phyloP scores from a whole-genome alignment of 441 rosid genomes.

The Erysimum cheiri region DNA sequence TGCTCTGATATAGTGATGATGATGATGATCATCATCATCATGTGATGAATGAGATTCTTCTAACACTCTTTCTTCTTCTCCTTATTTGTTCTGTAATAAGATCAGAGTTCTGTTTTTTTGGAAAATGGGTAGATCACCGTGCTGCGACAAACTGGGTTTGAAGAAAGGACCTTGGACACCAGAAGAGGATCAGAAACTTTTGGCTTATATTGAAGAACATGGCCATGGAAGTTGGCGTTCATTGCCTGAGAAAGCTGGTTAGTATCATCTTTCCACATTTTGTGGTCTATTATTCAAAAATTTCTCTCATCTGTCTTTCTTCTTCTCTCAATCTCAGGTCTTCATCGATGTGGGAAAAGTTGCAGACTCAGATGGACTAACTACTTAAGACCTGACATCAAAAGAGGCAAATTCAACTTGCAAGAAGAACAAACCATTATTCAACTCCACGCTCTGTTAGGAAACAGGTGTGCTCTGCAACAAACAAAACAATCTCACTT shows the following conservation, averaged over 20 bases:
- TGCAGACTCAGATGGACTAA: conserved; percentile 99
- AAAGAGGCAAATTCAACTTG: conserved; percentile 89
- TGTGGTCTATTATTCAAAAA: neutral
- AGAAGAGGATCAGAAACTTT: conserved; percentile 96
- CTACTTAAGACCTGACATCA: conserved; percentile 94
- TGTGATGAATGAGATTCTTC: conserved; percentile 17
- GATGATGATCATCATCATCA: conserved; percentile 4
- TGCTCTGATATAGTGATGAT: too few species aligned
- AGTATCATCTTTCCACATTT: neutral
- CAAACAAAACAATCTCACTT: neutral
- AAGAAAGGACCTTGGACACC: conserved; percentile 99
- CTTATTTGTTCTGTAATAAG: conserved; percentile 6
- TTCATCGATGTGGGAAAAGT: conserved; percentile 97
- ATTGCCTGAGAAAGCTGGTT: conserved; percentile 93
- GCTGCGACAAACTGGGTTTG: conserved; percentile 91
- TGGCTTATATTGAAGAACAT: conserved; percentile 91
- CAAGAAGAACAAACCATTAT: conserved; percentile 99
- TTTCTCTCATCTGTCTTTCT: conserved; percentile 1
- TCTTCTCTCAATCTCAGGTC: conserved; percentile 54
- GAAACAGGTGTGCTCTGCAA: conserved; percentile 72
- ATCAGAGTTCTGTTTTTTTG: neutral
- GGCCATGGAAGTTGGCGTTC: conserved; percentile 99
- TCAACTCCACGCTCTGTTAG: conserved; percentile 98
- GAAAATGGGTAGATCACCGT: conserved; percentile 88
- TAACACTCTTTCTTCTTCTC: neutral